Evolutionary conservation across 2,329 filamentous ascomycete genomes (phyloP), one percentile per base, ranked within the genome.

Genomic region (Fusarium sororula): DNA sequence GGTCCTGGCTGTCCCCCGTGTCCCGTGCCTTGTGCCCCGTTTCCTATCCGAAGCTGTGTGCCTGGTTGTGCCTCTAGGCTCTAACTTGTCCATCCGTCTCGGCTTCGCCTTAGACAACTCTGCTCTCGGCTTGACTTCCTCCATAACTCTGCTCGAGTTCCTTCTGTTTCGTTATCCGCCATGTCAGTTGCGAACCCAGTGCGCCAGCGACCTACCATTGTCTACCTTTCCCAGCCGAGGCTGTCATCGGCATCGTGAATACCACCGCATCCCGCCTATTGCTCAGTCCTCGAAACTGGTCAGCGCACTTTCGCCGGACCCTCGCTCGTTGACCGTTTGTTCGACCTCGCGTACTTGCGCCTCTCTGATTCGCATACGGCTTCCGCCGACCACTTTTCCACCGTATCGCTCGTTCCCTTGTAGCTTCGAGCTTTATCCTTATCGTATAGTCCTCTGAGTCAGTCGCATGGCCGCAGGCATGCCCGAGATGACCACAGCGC

Each of bases 181-280:
- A 79, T 79, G 77, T 79, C 59, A 75, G 69, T 68, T 74, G 77
- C 68, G 70, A 75, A 64, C 65, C 68, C 68, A 66, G 73, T 74
- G 70, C 75, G 66, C 68, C 75, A 73, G 73, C 75, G 71, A 78
- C 71, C 76, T 67, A 73, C 63, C 51, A 73, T 66, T 76, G 62
- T 59, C 75, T 74, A 66, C 58, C 62, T 66, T 61, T 62, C 54
- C 37, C 63, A 70, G 63, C 75, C 70, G 71, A 75, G 76, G 74
- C 66, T 71, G 51, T 70, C 71, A 44, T 70, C 61, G 53, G 56
- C 63, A 70, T 70, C 67, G 58, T 78, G 70, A 78, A 66, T 67
- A 66, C 48, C 58, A 61, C 47, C 45, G 58, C 59, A 54, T 58
- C 58, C 66, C 66, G 63, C 72, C 66, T 65, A 59, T 63, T 64